A percentile compares a stretch with the other conserved stretches of the same genome.
These are phyloP conservation scores for Termitomyces eurrhizus DNA, from an alignment of 768 basidiomycete species.

Conservation along the genomic window DNA sequence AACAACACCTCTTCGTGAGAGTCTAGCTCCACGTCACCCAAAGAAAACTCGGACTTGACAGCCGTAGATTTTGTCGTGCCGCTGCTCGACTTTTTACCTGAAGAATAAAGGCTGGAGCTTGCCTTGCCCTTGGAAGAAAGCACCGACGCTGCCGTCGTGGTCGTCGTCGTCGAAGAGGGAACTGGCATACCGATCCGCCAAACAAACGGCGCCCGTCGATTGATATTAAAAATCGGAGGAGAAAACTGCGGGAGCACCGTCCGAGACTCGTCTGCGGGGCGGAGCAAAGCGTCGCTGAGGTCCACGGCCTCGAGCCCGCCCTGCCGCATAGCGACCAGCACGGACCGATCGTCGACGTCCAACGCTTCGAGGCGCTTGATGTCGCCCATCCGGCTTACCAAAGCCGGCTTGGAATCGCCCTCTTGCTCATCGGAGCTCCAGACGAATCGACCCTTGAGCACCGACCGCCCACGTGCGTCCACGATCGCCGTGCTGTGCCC, in stretches of 20 bases:
- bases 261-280: slow-evolving; percentile 78
- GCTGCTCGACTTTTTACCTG: slow-evolving; percentile 47
- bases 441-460: slow-evolving; percentile 73
- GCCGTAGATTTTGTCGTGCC: slow-evolving; percentile 42
- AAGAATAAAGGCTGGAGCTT: slow-evolving; percentile 34
- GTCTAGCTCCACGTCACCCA: slow-evolving; percentile 51
- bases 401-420: slow-evolving; percentile 34
- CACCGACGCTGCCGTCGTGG: slow-evolving; percentile 33
- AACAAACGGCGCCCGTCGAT: slow-evolving; percentile 69
- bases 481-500: slow-evolving; percentile 88
- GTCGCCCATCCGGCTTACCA: slow-evolving; percentile 63
- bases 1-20: slow-evolving; percentile 71
- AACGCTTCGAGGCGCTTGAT: slow-evolving; percentile 82
- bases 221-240: slow-evolving; percentile 55
- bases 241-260: slow-evolving; percentile 67
- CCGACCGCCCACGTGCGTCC: slow-evolving; percentile 80
- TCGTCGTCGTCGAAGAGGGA: slow-evolving; percentile 32
- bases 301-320: slow-evolving; percentile 83
- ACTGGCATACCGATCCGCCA: slow-evolving; percentile 83
- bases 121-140: slow-evolving; percentile 38
- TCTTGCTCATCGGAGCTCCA: slow-evolving; percentile 70
- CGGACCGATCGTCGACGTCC: slow-evolving; percentile 68
- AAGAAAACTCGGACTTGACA: slow-evolving; percentile 46
- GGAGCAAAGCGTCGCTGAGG: slow-evolving; percentile 72
- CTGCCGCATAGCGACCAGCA: slow-evolving; percentile 83